These are phyloP conservation scores for Aspergillus sojae DNA, from an alignment of 2,329 filamentous ascomycete species.

Conservation along the genomic window DNA sequence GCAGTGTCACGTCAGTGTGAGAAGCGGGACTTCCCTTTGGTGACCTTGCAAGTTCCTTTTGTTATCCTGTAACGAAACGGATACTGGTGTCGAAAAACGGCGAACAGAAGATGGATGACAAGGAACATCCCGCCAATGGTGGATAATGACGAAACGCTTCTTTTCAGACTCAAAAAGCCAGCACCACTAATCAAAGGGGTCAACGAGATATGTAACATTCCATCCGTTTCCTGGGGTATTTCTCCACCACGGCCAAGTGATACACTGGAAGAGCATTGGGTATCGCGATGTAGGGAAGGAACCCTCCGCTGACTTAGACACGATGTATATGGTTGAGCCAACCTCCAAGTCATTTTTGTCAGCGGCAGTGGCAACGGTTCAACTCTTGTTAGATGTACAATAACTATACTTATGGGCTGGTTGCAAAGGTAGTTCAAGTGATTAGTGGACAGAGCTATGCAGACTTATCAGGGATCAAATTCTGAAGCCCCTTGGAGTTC, in stretches of 20 bases:
- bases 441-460: too few relatives aligned
- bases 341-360: slow-evolving; percentile 32
- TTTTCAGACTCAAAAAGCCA: background rate
- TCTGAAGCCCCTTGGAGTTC: too few relatives aligned
- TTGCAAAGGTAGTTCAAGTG: too few relatives aligned
- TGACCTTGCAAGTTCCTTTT: too few relatives aligned
- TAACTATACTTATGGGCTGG: too few relatives aligned
- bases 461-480: too few relatives aligned
- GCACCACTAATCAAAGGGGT: background rate
- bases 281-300: slow-evolving; percentile 22
- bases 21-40: too few relatives aligned
- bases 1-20: too few relatives aligned
- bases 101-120: too few relatives aligned
- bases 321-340: slow-evolving; percentile 30
- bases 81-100: too few relatives aligned
- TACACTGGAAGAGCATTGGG: slow-evolving; percentile 17
- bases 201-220: background rate
- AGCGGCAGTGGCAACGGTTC: slow-evolving; percentile 15
- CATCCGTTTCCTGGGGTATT: slow-evolving; percentile 19
- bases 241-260: slow-evolving; percentile 20
- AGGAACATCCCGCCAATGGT: background rate
- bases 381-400: too few relatives aligned
- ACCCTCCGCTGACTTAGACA: slow-evolving; percentile 21
- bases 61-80: too few relatives aligned
- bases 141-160: background rate